phyloP scores from a whole-genome alignment of 2,329 filamentous ascomycete species.

The Eutypella sp. region DNA sequence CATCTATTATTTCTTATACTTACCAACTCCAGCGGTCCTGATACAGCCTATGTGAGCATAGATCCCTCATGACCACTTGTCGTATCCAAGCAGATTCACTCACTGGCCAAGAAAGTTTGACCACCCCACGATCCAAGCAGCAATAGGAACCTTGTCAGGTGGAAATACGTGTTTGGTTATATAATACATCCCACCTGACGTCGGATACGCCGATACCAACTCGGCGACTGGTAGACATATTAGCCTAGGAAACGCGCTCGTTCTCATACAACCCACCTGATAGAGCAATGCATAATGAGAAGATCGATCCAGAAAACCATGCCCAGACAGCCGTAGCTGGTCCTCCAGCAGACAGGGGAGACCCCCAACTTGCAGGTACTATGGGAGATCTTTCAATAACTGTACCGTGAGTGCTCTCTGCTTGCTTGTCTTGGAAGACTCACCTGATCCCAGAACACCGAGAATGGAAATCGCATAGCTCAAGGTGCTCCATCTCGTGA shows the following conservation, averaged over 20 bases:
- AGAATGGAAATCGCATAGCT: constrained; percentile 63
- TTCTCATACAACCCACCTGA: background rate
- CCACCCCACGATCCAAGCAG: constrained; percentile 64
- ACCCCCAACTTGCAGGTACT: constrained; percentile 58
- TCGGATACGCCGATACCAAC: constrained; percentile 61
- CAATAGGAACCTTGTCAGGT: constrained; percentile 38
- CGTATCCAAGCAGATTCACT: constrained; percentile 49
- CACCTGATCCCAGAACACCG: constrained; percentile 53
- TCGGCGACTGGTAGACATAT: constrained; percentile 46
- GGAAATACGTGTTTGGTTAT: constrained; percentile 4
- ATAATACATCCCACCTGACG: constrained; percentile 54
- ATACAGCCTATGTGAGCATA: background rate
- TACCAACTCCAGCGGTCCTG: constrained; percentile 3
- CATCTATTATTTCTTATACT: background rate
- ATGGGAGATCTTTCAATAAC: background rate
- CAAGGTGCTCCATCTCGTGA: constrained; percentile 62
- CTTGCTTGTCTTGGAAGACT: background rate
- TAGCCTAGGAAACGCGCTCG: background rate
- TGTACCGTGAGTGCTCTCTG: background rate
- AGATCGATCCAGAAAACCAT: constrained; percentile 59
- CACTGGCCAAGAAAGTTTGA: constrained; percentile 59
- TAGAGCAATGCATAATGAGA: constrained; percentile 53
- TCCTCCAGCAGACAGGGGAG: constrained; percentile 53
- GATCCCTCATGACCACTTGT: background rate
- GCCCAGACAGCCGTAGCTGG: constrained; percentile 62